Evolutionary conservation across 1,284 basidiomycete species (phyloP).

Genomic region (Ceratobasidium sp.): DNA sequence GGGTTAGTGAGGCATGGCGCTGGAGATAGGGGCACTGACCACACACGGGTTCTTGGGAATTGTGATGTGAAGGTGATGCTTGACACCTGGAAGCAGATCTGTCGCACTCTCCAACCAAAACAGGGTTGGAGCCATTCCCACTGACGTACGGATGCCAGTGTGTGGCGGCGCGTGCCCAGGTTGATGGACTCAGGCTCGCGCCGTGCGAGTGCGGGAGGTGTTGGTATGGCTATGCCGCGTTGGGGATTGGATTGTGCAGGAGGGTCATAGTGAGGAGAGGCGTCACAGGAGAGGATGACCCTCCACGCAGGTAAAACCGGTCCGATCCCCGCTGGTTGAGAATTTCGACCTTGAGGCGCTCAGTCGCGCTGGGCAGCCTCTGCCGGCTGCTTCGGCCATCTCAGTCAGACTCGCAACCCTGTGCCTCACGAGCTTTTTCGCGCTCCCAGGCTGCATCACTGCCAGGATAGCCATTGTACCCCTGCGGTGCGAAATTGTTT

Average conservation of each 20-base stretch:
- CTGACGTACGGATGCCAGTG: slow-evolving; percentile 45
- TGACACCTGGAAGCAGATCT: neutral
- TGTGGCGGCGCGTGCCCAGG: slow-evolving; percentile 12
- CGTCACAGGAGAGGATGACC: slow-evolving; percentile 28
- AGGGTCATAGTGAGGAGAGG: slow-evolving; percentile 19
- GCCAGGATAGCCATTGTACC: slow-evolving; percentile 12
- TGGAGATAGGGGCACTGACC: slow-evolving; percentile 5
- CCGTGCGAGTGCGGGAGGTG: slow-evolving; percentile 23
- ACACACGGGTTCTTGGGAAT: slow-evolving; percentile 21
- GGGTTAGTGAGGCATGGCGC: neutral
- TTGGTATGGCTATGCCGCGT: neutral
- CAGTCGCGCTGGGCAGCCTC: slow-evolving; percentile 26
- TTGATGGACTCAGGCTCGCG: too few species aligned
- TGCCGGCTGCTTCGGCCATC: slow-evolving; percentile 38
- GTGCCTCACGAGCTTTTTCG: slow-evolving; percentile 38
- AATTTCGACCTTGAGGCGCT: slow-evolving; percentile 40
- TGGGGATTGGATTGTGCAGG: too few species aligned
- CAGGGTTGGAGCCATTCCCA: slow-evolving; percentile 8
- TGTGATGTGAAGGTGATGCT: slow-evolving; percentile 18
- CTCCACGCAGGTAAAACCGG: slow-evolving; percentile 12
- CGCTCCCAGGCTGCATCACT: slow-evolving; percentile 37
- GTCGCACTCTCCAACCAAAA: neutral
- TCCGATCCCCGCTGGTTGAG: too few species aligned
- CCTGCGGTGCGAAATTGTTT: slow-evolving; percentile 41
- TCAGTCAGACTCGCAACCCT: slow-evolving; percentile 34